A percentile compares a stretch with the other conserved stretches of the same genome.
These are phyloP conservation scores for Wickerhamomyces sp. DNA, from an alignment of 1,139 yeast species.

Conservation along the genomic window DNA sequence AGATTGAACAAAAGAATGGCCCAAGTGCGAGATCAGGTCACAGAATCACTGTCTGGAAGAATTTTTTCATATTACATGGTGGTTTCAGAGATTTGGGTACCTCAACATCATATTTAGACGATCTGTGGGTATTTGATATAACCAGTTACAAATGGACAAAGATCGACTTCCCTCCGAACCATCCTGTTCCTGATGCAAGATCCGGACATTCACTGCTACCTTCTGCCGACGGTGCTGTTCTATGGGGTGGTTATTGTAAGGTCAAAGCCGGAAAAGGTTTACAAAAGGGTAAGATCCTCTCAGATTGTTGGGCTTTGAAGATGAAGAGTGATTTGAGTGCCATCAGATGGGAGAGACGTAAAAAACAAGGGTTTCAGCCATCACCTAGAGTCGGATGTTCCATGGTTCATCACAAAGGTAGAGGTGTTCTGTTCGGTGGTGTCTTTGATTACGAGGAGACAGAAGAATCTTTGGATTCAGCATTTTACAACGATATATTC, in stretches of 20 bases:
- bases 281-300: conserved; percentile 88
- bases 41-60: conserved; percentile 87
- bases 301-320: conserved; percentile 82
- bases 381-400: conserved; percentile 95
- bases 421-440: conserved; percentile 94
- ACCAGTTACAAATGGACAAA: conserved; percentile 88
- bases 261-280: conserved; percentile 86
- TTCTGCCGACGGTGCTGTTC: conserved; percentile 73
- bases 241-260: conserved; percentile 94
- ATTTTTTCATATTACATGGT: conserved; percentile 78
- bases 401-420: conserved; percentile 81
- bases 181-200: conserved; percentile 81
- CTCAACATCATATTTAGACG: conserved; percentile 77
- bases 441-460: conserved; percentile 94
- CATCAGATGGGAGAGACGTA: conserved; percentile 82
- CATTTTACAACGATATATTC: conserved; percentile 74
- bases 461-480: conserved; percentile 84
- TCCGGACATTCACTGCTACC: conserved; percentile 91
- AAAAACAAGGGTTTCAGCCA: conserved; percentile 85
- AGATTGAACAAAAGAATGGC: conserved; percentile 66
- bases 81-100: conserved; percentile 90
- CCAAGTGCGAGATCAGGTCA: conserved; percentile 94
- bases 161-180: conserved; percentile 80
- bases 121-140: conserved; percentile 90
- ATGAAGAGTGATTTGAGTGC: conserved; percentile 84